Conservation (phyloP, 306 rosid species). For the Corylus avellana region DNA sequence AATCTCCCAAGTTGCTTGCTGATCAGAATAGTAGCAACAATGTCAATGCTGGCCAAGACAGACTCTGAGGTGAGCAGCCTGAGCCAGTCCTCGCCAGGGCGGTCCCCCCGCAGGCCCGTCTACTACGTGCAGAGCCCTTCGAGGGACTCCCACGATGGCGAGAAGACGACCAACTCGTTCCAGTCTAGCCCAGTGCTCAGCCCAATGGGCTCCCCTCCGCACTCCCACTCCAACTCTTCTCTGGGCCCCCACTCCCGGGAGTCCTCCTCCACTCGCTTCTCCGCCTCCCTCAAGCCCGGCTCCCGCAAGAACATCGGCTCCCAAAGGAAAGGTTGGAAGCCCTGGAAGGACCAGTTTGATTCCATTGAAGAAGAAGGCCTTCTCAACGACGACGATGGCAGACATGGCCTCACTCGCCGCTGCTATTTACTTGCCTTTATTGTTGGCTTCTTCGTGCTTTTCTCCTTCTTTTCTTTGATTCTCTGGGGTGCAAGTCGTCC, state of each 20-base stretch:
- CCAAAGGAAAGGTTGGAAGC: conserved; percentile 50
- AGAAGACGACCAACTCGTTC: conserved; percentile 85
- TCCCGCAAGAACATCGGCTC: conserved; percentile 30
- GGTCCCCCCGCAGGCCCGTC: conserved; percentile 64
- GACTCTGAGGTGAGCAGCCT: conserved; percentile 94
- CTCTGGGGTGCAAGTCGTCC: conserved; percentile 88
- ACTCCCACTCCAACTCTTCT: conserved; percentile 89
- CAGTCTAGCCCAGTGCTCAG: conserved; percentile 77
- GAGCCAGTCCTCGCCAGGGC: conserved; percentile 67
- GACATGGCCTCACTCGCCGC: conserved; percentile 44
- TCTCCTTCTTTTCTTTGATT: conserved; percentile 67
- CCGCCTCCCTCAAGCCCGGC: conserved; percentile 50
- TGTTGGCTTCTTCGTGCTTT: conserved; percentile 46
- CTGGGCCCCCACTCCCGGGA: conserved; percentile 83
- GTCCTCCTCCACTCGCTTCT: conserved; percentile 86
- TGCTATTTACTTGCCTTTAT: conserved; percentile 63
- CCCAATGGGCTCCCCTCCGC: conserved; percentile 93
- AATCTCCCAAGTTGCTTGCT: not conserved
- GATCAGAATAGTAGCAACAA: not conserved
- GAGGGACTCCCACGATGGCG: conserved; percentile 80
- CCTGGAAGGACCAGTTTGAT: conserved; percentile 61
- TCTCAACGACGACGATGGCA: conserved; percentile 39
- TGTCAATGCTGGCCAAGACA: conserved; percentile 65
- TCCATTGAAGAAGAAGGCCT: conserved; percentile 87
- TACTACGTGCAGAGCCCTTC: conserved; percentile 93